Percentiles rank a stretch among this genome's conserved stretches.
Conservation (phyloP, 306 rosid species). For the Cucumis sativus region DNA sequence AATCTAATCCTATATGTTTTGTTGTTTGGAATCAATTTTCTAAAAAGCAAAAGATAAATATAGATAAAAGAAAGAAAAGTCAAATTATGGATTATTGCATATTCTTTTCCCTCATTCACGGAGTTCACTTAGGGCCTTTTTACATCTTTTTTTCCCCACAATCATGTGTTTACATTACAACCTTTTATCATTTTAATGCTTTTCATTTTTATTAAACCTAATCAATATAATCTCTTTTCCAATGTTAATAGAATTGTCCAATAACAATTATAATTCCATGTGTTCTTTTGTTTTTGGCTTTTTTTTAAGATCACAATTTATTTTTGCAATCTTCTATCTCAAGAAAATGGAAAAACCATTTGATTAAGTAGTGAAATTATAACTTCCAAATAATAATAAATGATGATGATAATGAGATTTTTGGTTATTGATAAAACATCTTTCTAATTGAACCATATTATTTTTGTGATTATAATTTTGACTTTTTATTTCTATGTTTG, state of each 20-base stretch:
- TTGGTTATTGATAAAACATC: too few relatives aligned
- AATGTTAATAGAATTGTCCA: too few relatives aligned
- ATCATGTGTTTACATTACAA: neutral
- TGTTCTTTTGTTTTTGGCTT: neutral
- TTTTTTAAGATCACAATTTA: too few relatives aligned
- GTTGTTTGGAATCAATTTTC: neutral
- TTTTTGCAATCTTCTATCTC: too few relatives aligned
- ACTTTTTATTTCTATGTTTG: neutral
- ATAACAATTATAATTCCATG: neutral
- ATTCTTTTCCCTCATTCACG: constrained; percentile 1
- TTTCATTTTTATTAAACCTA: neutral
- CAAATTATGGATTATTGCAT: neutral
- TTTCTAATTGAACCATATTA: too few relatives aligned
- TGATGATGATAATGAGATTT: too few relatives aligned
- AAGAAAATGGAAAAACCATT: too few relatives aligned
- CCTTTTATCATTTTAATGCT: neutral
- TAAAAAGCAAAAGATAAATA: neutral
- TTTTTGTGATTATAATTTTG: too few relatives aligned
- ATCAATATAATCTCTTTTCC: neutral
- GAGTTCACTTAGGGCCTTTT: neutral
- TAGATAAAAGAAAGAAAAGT: neutral
- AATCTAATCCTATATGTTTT: neutral
- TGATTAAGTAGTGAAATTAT: too few relatives aligned
- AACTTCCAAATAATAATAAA: too few relatives aligned
- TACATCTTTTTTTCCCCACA: neutral